A percentile compares a stretch with the other conserved stretches of the same genome.
Evolutionary conservation across 257 asterid genomes (phyloP).

Genomic region (Solanum bulbocastanum): DNA sequence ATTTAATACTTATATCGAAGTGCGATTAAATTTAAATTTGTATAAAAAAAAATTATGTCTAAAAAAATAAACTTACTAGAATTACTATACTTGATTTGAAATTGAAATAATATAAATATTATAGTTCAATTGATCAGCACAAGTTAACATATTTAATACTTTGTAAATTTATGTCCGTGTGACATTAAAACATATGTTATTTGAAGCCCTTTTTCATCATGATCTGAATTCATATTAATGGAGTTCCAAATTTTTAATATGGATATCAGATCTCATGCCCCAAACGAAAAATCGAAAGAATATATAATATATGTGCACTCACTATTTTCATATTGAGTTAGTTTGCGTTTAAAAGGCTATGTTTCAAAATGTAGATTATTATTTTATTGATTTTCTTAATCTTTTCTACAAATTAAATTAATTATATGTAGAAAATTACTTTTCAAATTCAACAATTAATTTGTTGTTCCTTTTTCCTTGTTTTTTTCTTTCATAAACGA

Average conservation of each 20-base stretch:
- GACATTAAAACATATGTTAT: no score
- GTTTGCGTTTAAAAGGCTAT: background rate
- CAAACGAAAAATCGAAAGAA: no score
- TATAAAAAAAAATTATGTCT: rapidly evolving
- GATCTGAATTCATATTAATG: background rate
- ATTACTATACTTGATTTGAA: no score
- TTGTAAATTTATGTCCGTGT: background rate
- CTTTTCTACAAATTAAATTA: background rate
- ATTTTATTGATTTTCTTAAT: background rate
- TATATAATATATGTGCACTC: background rate
- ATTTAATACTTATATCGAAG: rapidly evolving
- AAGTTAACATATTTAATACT: background rate
- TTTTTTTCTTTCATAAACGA: background rate
- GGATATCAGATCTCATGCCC: rapidly evolving
- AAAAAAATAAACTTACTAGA: rapidly evolving
- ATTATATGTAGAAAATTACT: background rate
- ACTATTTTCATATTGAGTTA: background rate
- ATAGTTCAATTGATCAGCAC: rapidly evolving
- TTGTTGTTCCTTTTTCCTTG: background rate
- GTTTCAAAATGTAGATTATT: background rate
- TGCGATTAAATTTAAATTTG: rapidly evolving
- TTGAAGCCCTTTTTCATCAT: background rate
- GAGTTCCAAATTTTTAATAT: no score
- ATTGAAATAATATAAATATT: no score
- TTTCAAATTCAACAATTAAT: background rate